Conservation (phyloP, 2,329 filamentous ascomycete species). For the Furcasterigmium furcatum region DNA sequence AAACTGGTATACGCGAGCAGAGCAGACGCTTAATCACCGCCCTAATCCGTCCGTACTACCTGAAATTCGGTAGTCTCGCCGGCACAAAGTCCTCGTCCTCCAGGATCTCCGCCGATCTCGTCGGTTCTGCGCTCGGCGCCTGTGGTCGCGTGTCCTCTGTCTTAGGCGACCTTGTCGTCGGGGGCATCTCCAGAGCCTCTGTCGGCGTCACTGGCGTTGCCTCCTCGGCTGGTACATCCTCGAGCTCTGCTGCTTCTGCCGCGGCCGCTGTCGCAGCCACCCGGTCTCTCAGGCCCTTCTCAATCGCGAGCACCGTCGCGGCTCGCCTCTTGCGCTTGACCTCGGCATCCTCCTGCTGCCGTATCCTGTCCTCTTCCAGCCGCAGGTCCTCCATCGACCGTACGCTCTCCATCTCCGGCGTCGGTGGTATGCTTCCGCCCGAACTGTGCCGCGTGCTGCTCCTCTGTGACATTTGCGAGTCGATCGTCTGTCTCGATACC, state of each 20-base stretch:
- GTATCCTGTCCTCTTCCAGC: conserved; percentile 48
- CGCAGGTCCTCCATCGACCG: conserved; percentile 50
- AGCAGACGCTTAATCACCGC: too few species aligned
- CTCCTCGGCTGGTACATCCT: background rate
- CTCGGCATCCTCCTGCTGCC: conserved; percentile 49
- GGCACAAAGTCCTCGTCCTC: conserved; percentile 45
- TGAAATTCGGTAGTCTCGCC: conserved; percentile 55
- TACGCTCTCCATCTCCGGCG: conserved; percentile 32
- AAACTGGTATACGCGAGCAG: too few species aligned
- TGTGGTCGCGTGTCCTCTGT: conserved; percentile 4
- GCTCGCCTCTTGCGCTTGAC: conserved; percentile 50
- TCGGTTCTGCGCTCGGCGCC: conserved; percentile 3
- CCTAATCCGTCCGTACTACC: conserved; percentile 18
- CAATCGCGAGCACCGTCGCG: conserved; percentile 46
- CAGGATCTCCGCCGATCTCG: background rate
- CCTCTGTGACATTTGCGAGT: conserved; percentile 33
- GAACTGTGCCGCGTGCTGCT: conserved; percentile 17
- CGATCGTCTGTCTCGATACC: conserved; percentile 56
- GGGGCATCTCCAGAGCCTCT: background rate
- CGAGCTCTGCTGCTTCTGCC: conserved; percentile 1
- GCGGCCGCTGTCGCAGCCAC: conserved; percentile 2
- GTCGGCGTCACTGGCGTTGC: background rate
- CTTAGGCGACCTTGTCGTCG: background rate
- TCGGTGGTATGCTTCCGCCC: conserved; percentile 21
- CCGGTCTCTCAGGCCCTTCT: conserved; percentile 37